Conservation (phyloP, 225 moss, liverwort and hornwort genomes). For the Physcomitrellopsis africana region DNA sequence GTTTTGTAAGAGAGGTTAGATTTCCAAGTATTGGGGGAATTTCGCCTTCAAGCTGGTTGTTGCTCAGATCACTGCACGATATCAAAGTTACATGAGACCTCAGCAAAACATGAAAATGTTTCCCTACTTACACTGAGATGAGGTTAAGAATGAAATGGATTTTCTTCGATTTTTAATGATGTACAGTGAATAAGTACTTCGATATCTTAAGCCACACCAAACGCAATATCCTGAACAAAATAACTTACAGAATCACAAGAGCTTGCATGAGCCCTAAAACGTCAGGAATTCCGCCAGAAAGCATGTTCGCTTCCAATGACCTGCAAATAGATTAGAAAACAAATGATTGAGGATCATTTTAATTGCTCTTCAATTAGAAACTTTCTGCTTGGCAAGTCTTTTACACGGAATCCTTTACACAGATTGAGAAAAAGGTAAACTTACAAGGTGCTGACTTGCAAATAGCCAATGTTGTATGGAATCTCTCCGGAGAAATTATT, state of each 20-base stretch:
- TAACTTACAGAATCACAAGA: conserved; percentile 54
- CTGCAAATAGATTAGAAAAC: conserved; percentile 17
- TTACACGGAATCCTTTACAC: background rate
- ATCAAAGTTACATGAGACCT: conserved; percentile 1
- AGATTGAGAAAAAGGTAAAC: conserved; percentile 9
- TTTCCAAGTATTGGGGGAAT: conserved; percentile 69
- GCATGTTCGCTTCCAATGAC: conserved; percentile 52
- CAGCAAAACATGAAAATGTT: background rate
- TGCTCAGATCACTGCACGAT: conserved; percentile 55
- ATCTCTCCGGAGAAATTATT: conserved; percentile 51
- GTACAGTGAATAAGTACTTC: background rate
- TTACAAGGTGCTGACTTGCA: conserved; percentile 63
- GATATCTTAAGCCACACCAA: background rate
- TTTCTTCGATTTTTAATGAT: background rate
- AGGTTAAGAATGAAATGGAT: background rate
- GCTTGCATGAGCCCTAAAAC: conserved; percentile 71
- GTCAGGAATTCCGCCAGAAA: conserved; percentile 50
- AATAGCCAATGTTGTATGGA: conserved; percentile 58
- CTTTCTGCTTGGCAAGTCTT: background rate
- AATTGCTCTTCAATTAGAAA: background rate
- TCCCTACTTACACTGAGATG: background rate
- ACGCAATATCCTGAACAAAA: background rate
- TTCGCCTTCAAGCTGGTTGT: conserved; percentile 57
- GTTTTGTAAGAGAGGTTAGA: conserved; percentile 62
- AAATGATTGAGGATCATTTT: background rate